A percentile compares a stretch with the other conserved stretches of the same genome.
phyloP scores from a whole-genome alignment of 257 asterid genomes.

The Buddleja alternifolia region DNA sequence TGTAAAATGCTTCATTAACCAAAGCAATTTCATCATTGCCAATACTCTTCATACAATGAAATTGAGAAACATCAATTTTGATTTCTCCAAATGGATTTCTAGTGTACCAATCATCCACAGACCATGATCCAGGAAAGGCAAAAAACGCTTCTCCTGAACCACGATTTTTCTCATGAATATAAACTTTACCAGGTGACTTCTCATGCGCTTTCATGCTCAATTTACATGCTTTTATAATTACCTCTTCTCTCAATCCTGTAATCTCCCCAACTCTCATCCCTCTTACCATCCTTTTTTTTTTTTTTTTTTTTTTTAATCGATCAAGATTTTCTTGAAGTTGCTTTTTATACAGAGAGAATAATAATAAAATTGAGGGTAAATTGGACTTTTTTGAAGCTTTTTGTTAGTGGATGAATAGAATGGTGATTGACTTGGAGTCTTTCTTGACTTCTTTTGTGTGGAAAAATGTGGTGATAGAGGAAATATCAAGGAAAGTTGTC shows the following conservation, averaged over 20 bases:
- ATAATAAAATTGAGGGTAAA: too few species aligned
- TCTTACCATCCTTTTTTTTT: constrained; percentile 41
- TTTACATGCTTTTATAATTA: constrained; percentile 62
- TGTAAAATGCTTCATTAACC: constrained; percentile 66
- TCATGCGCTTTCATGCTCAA: constrained; percentile 73
- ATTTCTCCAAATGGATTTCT: constrained; percentile 62
- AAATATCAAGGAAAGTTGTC: constrained; percentile 19
- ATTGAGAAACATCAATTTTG: constrained; percentile 46
- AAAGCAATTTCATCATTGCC: constrained; percentile 59
- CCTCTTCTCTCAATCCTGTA: constrained; percentile 56
- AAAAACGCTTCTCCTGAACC: constrained; percentile 55
- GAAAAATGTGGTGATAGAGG: neutral
- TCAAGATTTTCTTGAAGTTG: neutral
- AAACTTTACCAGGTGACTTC: constrained; percentile 50
- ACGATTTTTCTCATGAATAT: constrained; percentile 50
- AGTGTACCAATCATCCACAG: constrained; percentile 56
- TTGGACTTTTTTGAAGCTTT: neutral
- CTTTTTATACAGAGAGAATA: too few species aligned
- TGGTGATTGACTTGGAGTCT: constrained; percentile 26
- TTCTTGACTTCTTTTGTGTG: constrained; percentile 24
- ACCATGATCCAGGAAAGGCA: constrained; percentile 80
- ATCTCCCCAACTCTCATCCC: constrained; percentile 50
- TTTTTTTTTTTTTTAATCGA: constrained; percentile 1
- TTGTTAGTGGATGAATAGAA: neutral
- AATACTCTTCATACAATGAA: constrained; percentile 65